Conservation (phyloP, 2,329 filamentous ascomycete species). For the Penicillium sp. region DNA sequence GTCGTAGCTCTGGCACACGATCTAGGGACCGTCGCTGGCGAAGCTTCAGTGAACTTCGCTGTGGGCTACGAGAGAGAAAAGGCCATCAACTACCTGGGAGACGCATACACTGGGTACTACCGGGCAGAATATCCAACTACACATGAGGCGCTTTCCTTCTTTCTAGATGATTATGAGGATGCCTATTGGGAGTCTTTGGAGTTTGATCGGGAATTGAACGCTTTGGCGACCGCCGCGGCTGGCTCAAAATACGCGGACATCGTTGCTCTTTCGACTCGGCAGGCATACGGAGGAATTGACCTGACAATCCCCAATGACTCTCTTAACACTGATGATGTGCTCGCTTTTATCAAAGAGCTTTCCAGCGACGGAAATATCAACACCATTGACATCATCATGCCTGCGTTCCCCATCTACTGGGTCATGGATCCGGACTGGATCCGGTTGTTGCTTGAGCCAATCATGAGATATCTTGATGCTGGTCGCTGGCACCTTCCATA, state of each 20-base stretch:
- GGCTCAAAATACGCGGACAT: constrained; percentile 45
- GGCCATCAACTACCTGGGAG: constrained; percentile 44
- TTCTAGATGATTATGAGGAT: constrained; percentile 42
- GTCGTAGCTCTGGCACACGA: constrained; percentile 43
- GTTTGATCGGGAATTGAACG: constrained; percentile 32
- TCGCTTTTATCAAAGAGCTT: constrained; percentile 47
- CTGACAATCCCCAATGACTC: constrained; percentile 38
- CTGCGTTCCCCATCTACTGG: constrained; percentile 45
- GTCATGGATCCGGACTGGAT: constrained; percentile 46
- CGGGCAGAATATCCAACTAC: constrained; percentile 35
- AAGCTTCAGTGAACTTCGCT: constrained; percentile 39
- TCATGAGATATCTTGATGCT: constrained; percentile 43
- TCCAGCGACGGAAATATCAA: constrained; percentile 47
- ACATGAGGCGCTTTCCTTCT: constrained; percentile 36
- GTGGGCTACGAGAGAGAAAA: constrained; percentile 43
- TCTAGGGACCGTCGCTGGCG: constrained; percentile 32
- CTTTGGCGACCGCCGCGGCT: constrained; percentile 30
- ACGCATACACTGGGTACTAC: constrained; percentile 43
- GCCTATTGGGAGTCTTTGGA: constrained; percentile 35
- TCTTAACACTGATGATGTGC: constrained; percentile 29
- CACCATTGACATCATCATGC: constrained; percentile 47
- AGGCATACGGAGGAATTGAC: constrained; percentile 45
- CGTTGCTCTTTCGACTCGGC: constrained; percentile 41
- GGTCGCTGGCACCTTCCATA: constrained; percentile 41
- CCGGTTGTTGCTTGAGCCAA: constrained; percentile 45